These are phyloP conservation scores for Centella asiatica DNA, from an alignment of 129 eudicot genomes.

Conservation along the genomic window DNA sequence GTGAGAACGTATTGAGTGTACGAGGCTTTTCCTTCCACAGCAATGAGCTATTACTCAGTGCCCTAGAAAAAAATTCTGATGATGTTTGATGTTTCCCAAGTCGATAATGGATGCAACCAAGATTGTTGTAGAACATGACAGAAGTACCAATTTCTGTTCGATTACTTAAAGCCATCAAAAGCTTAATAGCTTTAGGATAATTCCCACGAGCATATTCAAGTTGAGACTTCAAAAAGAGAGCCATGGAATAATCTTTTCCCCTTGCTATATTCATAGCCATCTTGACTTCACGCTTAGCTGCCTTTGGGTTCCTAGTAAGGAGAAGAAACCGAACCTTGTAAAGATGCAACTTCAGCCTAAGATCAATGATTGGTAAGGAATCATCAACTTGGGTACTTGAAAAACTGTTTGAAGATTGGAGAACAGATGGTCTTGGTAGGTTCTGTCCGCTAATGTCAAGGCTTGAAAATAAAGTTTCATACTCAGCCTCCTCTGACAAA, in stretches of 20 bases:
- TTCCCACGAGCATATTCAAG: slow-evolving; percentile 82
- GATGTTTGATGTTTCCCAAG: slow-evolving; percentile 75
- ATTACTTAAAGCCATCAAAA: slow-evolving; percentile 69
- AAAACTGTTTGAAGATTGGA: slow-evolving; percentile 32
- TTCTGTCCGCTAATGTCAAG: slow-evolving; percentile 54
- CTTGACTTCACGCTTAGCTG: slow-evolving; percentile 90
- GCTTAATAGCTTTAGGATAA: slow-evolving; percentile 69
- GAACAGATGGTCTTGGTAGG: slow-evolving; percentile 38
- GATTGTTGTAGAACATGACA: slow-evolving; percentile 62
- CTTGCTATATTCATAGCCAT: slow-evolving; percentile 78
- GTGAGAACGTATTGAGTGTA: slow-evolving; percentile 47
- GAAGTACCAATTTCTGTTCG: slow-evolving; percentile 51
- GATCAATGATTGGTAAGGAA: slow-evolving; percentile 44
- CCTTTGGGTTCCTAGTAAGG: slow-evolving; percentile 67
- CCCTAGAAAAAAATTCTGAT: slow-evolving; percentile 56
- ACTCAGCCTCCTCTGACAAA: slow-evolving; percentile 71
- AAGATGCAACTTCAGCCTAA: slow-evolving; percentile 69
- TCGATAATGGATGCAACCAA: slow-evolving; percentile 75
- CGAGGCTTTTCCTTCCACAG: slow-evolving; percentile 59
- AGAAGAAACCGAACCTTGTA: slow-evolving; percentile 69
- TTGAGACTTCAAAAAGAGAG: slow-evolving; percentile 78
- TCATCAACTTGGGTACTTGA: slow-evolving; percentile 46
- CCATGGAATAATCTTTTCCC: slow-evolving; percentile 67
- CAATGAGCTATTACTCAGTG: slow-evolving; percentile 35
- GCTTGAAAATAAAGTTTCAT: slow-evolving; percentile 57